Conservation (phyloP, 768 basidiomycete genomes). For the Serendipita sp. region DNA sequence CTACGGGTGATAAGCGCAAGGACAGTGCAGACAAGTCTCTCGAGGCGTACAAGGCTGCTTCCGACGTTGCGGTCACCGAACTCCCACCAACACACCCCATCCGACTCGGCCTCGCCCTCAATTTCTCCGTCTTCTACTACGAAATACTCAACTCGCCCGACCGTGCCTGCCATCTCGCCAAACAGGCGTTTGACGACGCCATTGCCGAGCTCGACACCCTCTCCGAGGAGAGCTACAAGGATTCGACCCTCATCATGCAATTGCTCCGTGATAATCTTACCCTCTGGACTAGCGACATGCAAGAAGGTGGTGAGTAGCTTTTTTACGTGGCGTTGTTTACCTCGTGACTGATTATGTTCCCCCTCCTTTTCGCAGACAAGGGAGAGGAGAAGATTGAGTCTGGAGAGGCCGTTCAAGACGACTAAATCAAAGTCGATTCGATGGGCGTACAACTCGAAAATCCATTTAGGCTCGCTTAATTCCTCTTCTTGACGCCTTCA, state of each 20-base stretch:
- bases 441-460: not conserved
- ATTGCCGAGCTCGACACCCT: constrained; percentile 98
- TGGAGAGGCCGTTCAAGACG: constrained; percentile 26
- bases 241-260: constrained; percentile 96
- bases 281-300: constrained; percentile 97
- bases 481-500: not conserved
- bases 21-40: constrained; percentile 94
- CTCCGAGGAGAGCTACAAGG: constrained; percentile 98
- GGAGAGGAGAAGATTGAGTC: constrained; percentile 57
- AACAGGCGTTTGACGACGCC: constrained; percentile 97
- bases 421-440: not conserved
- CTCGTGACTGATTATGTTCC: constrained; percentile 8
- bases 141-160: constrained; percentile 98
- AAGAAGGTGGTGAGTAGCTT: constrained; percentile 56
- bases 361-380: constrained; percentile 39
- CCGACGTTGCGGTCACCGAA: constrained; percentile 90
- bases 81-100: constrained; percentile 94
- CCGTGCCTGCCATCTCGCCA: constrained; percentile 95
- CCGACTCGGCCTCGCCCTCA: constrained; percentile 93
- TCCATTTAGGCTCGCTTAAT: not conserved
- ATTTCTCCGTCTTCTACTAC: constrained; percentile 99
- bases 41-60: constrained; percentile 94
- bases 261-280: constrained; percentile 93
- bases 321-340: not conserved
- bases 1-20: constrained; percentile 94